Evolutionary conservation across 345 rosid species (phyloP).

Genomic region (Draba incana): DNA sequence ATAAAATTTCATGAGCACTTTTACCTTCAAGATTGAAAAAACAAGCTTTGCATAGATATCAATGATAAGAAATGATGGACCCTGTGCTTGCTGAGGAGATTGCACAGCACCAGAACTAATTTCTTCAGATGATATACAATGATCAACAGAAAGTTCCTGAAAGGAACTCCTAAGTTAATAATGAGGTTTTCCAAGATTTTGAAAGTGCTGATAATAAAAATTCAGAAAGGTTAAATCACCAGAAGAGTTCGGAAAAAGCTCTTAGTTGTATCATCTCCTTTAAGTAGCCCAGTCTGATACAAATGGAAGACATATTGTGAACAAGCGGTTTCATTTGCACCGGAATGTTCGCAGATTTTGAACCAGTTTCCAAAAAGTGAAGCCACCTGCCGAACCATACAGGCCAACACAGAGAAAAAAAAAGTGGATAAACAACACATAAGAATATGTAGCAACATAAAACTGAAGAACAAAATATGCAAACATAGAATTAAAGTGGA

Average conservation of each 20-base stretch:
- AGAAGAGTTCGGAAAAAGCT: conserved; percentile 78
- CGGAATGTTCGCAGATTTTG: conserved; percentile 75
- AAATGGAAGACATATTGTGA: conserved; percentile 67
- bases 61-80: conserved; percentile 75
- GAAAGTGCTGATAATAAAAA: neutral
- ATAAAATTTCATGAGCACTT: conserved; percentile 39
- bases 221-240: conserved; percentile 42
- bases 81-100: conserved; percentile 69
- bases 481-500: conserved; percentile 17
- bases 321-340: conserved; percentile 68
- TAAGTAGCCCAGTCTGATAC: conserved; percentile 79
- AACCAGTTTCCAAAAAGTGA: conserved; percentile 77
- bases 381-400: conserved; percentile 58
- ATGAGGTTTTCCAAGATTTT: conserved; percentile 7
- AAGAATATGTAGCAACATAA: conserved; percentile 7
- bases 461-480: conserved; percentile 22
- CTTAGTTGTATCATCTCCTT: conserved; percentile 85
- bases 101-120: conserved; percentile 60
- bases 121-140: conserved; percentile 78
- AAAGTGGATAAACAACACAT: neutral
- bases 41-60: conserved; percentile 91
- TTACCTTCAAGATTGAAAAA: conserved; percentile 71
- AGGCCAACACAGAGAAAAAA: neutral
- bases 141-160: conserved; percentile 85
- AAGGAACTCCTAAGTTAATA: conserved; percentile 12